These are phyloP conservation scores for Isabelozyma heimii DNA, from an alignment of 805 yeast species.

Conservation along the genomic window DNA sequence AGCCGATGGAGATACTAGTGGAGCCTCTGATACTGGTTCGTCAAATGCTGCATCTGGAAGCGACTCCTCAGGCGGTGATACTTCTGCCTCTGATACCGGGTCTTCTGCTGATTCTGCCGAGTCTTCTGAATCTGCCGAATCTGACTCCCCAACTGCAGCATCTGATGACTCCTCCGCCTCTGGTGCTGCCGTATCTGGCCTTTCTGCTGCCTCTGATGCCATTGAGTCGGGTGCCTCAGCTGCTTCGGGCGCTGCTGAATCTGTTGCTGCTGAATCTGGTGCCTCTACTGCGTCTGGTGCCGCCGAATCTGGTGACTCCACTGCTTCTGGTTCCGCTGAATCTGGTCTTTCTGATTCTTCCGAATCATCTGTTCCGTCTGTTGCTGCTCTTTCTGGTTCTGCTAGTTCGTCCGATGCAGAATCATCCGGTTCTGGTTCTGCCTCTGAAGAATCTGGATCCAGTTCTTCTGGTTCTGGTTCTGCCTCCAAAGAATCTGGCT, in stretches of 20 bases:
- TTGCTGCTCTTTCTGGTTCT: conserved; percentile 8
- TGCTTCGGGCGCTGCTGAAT: conserved; percentile 11
- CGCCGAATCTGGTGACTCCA: not conserved
- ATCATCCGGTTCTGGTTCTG: not conserved
- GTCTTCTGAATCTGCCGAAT: conserved; percentile 2
- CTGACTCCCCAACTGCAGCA: conserved; percentile 1
- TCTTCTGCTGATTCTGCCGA: conserved; percentile 2
- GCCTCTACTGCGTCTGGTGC: not conserved
- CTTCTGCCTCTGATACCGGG: conserved; percentile 2
- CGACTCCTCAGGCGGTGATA: not conserved
- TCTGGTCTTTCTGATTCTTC: not conserved
- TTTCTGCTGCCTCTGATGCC: conserved; percentile 3
- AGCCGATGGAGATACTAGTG: not conserved
- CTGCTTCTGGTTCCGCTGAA: not conserved
- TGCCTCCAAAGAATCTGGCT: not conserved
- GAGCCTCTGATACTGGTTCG: conserved; percentile 5
- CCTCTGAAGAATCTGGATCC: not conserved
- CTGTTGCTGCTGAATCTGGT: not conserved
- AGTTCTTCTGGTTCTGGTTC: not conserved
- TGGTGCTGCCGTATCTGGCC: not conserved
- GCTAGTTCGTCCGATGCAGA: conserved; percentile 3
- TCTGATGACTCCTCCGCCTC: conserved; percentile 5
- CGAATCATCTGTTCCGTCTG: conserved; percentile 4
- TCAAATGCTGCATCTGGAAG: not conserved
- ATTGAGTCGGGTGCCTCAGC: conserved; percentile 5